These are phyloP conservation scores for Zizania latifolia DNA, from an alignment of 176 grass and related monocot species.

Conservation along the genomic window DNA sequence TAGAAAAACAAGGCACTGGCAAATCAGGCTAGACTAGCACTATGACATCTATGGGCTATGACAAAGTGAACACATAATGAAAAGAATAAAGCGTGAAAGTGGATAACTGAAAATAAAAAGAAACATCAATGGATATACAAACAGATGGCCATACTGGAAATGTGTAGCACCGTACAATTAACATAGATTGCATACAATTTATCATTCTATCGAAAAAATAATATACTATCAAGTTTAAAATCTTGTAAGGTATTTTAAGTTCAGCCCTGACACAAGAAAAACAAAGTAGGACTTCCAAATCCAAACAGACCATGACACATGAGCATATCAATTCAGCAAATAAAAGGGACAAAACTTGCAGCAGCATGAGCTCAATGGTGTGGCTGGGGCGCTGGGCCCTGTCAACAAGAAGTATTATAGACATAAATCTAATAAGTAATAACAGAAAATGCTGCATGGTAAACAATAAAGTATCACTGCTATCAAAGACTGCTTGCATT, in stretches of 20 bases:
- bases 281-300: background rate
- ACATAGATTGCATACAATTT: background rate
- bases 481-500: background rate
- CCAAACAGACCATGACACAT: background rate
- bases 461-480: background rate
- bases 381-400: too few species aligned
- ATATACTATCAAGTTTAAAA: background rate
- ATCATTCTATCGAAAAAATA: conserved; percentile 10
- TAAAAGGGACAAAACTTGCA: too few species aligned
- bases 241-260: background rate
- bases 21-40: background rate
- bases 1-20: background rate
- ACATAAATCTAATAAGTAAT: background rate
- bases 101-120: background rate
- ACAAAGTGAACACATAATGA: background rate
- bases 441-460: background rate
- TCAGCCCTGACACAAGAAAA: background rate
- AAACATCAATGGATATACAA: background rate
- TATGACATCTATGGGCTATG: background rate
- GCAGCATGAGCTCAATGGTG: too few species aligned
- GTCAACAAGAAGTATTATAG: background rate
- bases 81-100: background rate
- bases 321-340: too few species aligned
- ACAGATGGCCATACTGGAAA: background rate
- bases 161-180: background rate